Evolutionary conservation across 106 monocot genomes (phyloP).

Genomic region (Allium sativum): DNA sequence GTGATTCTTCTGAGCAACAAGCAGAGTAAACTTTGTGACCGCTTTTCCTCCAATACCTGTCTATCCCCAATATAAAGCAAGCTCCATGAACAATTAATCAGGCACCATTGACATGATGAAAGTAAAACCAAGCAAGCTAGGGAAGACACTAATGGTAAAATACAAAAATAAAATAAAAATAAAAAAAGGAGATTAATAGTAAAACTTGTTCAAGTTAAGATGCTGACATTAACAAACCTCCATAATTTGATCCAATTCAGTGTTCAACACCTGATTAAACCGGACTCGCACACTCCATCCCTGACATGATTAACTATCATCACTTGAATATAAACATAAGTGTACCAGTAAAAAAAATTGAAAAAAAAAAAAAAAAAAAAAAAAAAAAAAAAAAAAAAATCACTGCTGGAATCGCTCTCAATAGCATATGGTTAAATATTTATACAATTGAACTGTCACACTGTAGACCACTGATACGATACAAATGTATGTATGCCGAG

Average conservation of each 20-base stretch:
- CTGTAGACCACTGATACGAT: no score
- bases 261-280: constrained; percentile 56
- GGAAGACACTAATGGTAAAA: neutral
- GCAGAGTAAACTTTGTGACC: constrained; percentile 72
- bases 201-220: neutral
- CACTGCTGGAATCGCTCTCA: neutral
- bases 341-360: neutral
- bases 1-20: constrained; percentile 91
- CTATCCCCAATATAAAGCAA: constrained; percentile 23
- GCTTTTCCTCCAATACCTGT: constrained; percentile 85
- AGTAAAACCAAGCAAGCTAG: neutral
- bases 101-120: constrained; percentile 28
- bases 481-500: no score
- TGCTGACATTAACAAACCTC: constrained; percentile 33
- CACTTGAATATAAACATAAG: no score
- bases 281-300: constrained; percentile 72
- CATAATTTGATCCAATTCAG: constrained; percentile 53
- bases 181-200: no score
- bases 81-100: neutral
- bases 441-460: neutral
- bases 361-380: no score
- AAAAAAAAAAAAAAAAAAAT: neutral
- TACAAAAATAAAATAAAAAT: neutral
- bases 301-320: constrained; percentile 9
- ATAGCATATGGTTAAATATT: neutral